Base-by-base conservation (phyloP, 2,329 filamentous ascomycete genomes). In the Curvularia sp. region DNA sequence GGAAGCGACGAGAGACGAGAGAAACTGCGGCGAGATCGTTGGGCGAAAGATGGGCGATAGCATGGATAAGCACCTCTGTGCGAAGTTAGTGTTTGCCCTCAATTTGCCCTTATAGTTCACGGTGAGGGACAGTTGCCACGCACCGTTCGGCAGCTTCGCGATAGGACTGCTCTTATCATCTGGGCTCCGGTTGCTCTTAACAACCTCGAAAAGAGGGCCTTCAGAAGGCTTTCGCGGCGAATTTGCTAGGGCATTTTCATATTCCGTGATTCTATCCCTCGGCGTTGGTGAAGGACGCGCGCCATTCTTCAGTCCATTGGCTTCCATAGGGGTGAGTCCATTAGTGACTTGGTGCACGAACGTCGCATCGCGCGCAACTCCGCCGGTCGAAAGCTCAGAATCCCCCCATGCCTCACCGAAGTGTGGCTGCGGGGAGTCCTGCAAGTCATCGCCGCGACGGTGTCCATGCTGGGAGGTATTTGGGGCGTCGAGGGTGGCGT, bases 61-160 rank as follows among this genome's bases (percentile, higher is more conserved):
- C 88, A 71, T 97, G 93, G 10, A 92, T 97, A 77, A 98, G 78
- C 57, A 98, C 89, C 83, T 99, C 95, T 97, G 77, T 35, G 57
- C 44, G 15, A 53, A 73, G 50, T 64, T 38, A 64, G 55, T 26
- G 30, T 39, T 18, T 44, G 39, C 18, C 24, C 13, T 10, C 22
- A 39, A 6, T 73, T 42, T 15, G 39, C 26, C 18, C 12, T 42
- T 2, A 7, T 20, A 6, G 12, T 22, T 4, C n/a, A 38, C 9
- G 12, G 33, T 28, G 28, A 41, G 12, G n/a, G 6, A 20, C 22
- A 30, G 20, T 57, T 22, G 58, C 7, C 6, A 67, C 84, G 68
- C 80, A 96, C 93, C 93, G 81, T 96, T 97, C 6, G 94, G 93
- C 63, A 97, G 88, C 54, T 81, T 80, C 39, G 82, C 79, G 41